These are phyloP conservation scores for Phytopythium sindhum DNA, from an alignment of 352 stramenopile genomes.

Conservation along the genomic window DNA sequence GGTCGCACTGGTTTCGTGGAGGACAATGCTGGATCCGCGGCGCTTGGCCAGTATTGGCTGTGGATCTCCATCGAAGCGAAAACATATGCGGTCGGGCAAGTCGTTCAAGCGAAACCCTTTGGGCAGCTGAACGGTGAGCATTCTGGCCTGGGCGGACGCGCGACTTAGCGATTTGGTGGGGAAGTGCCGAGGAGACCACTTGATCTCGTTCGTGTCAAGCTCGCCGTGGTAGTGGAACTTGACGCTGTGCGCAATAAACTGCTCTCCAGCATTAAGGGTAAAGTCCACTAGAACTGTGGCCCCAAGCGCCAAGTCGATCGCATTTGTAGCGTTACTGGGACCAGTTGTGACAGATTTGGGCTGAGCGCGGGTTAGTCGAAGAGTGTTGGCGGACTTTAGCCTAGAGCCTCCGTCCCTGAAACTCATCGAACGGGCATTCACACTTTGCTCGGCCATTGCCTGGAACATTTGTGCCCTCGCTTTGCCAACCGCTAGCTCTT, in stretches of 20 bases:
- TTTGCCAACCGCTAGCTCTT: constrained; percentile 34
- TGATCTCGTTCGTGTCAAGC: constrained; percentile 36
- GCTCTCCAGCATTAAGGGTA: constrained; percentile 67
- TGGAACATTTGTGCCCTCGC: constrained; percentile 48
- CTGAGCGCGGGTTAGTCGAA: constrained; percentile 17
- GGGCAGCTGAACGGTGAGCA: constrained; percentile 46
- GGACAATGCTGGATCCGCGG: constrained; percentile 39
- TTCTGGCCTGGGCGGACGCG: constrained; percentile 32
- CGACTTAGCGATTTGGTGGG: constrained; percentile 44
- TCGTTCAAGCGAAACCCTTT: constrained; percentile 49
- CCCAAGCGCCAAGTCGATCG: not conserved
- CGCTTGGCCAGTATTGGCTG: constrained; percentile 44
- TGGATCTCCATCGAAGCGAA: constrained; percentile 47
- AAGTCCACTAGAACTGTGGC: constrained; percentile 67
- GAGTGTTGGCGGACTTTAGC: not conserved
- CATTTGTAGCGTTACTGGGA: constrained; percentile 13
- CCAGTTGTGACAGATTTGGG: constrained; percentile 18
- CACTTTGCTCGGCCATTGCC: constrained; percentile 52
- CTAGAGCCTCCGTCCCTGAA: not conserved
- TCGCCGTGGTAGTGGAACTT: constrained; percentile 65
- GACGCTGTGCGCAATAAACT: constrained; percentile 73
- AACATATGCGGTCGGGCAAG: constrained; percentile 43
- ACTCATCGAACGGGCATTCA: constrained; percentile 17
- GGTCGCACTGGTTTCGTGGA: constrained; percentile 43
- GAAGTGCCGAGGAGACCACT: constrained; percentile 56